These are phyloP conservation scores for Phytophthora vignae DNA, from an alignment of 352 stramenopile species.

Conservation along the genomic window DNA sequence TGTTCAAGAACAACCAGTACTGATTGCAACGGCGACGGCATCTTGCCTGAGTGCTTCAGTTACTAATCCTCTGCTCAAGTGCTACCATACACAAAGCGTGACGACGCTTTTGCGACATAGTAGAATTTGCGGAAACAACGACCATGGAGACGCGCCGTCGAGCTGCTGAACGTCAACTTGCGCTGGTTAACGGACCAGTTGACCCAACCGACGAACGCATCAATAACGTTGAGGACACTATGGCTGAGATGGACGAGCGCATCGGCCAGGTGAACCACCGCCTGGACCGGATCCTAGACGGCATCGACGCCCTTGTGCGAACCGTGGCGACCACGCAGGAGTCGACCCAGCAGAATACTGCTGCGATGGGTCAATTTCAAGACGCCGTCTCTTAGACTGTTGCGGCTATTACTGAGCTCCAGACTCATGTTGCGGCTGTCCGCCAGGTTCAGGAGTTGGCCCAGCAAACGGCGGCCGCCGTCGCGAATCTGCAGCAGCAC, in stretches of 20 bases:
- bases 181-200: not conserved
- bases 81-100: too few species aligned
- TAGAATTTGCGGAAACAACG: constrained; percentile 22
- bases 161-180: constrained; percentile 1
- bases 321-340: constrained; percentile 5
- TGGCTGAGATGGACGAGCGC: constrained; percentile 6
- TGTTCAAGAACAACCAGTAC: too few species aligned
- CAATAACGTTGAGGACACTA: not conserved
- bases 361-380: not conserved
- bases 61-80: too few species aligned
- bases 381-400: constrained; percentile 2
- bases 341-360: not conserved
- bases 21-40: too few species aligned
- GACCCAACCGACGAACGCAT: constrained; percentile 1
- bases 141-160: constrained; percentile 10
- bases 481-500: constrained; percentile 8
- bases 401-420: constrained; percentile 3
- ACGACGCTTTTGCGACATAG: not conserved
- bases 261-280: constrained; percentile 16
- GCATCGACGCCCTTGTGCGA: constrained; percentile 6
- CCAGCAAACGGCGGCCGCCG: constrained; percentile 4
- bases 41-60: too few species aligned
- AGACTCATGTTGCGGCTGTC: not conserved
- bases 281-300: constrained; percentile 11
- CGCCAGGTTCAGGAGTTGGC: constrained; percentile 6